Percentiles rank a stretch among this genome's conserved stretches.
phyloP scores from a whole-genome alignment of 345 rosid genomes.

The Sisymbrium irio region DNA sequence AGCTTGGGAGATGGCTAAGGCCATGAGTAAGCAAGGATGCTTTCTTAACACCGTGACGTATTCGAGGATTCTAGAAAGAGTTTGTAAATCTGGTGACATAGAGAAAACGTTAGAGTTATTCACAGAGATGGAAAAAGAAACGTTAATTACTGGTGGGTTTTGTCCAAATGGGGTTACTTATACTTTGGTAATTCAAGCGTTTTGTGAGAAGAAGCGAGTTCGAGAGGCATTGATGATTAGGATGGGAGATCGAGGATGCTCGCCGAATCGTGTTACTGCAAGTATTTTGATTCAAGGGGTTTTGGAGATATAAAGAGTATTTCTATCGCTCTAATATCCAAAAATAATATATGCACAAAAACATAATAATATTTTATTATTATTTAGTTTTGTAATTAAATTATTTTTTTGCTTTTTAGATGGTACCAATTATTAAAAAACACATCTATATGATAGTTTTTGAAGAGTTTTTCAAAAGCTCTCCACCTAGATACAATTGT shows the following conservation, averaged over 20 bases:
- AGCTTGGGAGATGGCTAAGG: conserved; percentile 56
- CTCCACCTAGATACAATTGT: too few species aligned
- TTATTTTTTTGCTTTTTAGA: too few species aligned
- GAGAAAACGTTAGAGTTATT: conserved; percentile 62
- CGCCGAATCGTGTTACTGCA: conserved; percentile 69
- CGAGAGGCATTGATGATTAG: conserved; percentile 56
- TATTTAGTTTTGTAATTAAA: too few species aligned
- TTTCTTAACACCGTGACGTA: conserved; percentile 58
- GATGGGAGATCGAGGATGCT: conserved; percentile 59
- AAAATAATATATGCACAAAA: too few species aligned
- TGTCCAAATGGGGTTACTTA: conserved; percentile 65
- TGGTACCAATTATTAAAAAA: too few species aligned
- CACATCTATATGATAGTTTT: too few species aligned
- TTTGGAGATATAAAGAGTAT: too few species aligned
- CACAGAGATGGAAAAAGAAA: conserved; percentile 66
- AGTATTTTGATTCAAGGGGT: conserved; percentile 59
- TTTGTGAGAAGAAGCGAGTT: conserved; percentile 51
- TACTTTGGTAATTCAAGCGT: conserved; percentile 60
- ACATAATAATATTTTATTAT: too few species aligned
- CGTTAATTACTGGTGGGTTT: conserved; percentile 35
- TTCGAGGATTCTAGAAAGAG: conserved; percentile 66
- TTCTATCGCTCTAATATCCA: too few species aligned
- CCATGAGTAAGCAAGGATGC: conserved; percentile 56
- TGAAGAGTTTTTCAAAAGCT: too few species aligned
- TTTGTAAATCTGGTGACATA: conserved; percentile 50